A percentile compares a stretch with the other conserved stretches of the same genome.
Evolutionary conservation across 352 stramenopile genomes (phyloP).

Genomic region (Globisporangium takayamanum): DNA sequence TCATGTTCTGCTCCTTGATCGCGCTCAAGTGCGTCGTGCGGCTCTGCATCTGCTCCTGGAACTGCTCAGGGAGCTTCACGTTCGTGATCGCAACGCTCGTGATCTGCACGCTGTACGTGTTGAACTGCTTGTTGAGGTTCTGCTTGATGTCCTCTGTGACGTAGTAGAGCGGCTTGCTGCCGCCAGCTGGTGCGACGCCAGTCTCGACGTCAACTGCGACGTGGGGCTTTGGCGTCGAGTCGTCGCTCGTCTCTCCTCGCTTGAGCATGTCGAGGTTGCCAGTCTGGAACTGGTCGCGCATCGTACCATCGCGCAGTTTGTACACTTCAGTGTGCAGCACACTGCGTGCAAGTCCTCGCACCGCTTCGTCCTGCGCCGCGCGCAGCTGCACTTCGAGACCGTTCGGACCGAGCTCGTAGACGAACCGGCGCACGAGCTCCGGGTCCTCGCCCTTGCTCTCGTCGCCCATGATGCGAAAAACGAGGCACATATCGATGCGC

Average conservation of each 20-base stretch:
- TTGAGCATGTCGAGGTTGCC: conserved; percentile 27
- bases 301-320: conserved; percentile 64
- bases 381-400: conserved; percentile 82
- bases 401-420: conserved; percentile 82
- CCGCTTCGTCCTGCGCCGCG: conserved; percentile 76
- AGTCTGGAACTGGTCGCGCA: conserved; percentile 60
- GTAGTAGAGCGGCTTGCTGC: conserved; percentile 27
- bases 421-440: conserved; percentile 78
- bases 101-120: conserved; percentile 69
- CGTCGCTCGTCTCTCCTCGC: too few relatives aligned
- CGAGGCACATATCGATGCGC: conserved; percentile 82
- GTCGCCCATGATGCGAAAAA: conserved; percentile 88
- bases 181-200: neutral
- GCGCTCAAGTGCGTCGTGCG: conserved; percentile 47
- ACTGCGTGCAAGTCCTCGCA: conserved; percentile 72
- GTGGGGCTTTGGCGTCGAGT: conserved; percentile 11
- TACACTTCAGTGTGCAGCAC: conserved; percentile 88
- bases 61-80: conserved; percentile 40
- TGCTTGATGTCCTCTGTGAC: conserved; percentile 62
- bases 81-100: conserved; percentile 22
- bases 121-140: conserved; percentile 65
- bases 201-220: conserved; percentile 2
- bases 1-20: too few relatives aligned
- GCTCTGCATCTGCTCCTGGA: conserved; percentile 47
- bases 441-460: conserved; percentile 77